Percentiles rank a stretch among this genome's conserved stretches.
Conservation (phyloP, 106 monocot species). For the Allium sativum region DNA sequence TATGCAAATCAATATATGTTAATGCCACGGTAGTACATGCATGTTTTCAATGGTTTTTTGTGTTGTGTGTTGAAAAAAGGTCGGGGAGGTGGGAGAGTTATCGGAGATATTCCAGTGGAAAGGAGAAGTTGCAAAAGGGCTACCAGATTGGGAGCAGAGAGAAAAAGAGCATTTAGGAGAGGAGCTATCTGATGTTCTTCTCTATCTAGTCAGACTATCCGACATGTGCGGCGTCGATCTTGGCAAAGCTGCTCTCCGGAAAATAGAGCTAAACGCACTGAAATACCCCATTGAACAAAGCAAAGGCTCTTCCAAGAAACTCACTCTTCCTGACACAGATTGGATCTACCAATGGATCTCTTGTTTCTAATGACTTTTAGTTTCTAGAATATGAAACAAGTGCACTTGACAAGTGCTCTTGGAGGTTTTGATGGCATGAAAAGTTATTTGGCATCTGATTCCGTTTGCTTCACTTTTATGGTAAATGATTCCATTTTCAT, state of each 20-base stretch:
- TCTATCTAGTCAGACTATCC: constrained; percentile 72
- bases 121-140: constrained; percentile 73
- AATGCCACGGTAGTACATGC: constrained; percentile 10
- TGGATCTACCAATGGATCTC: too few relatives aligned
- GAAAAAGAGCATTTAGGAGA: constrained; percentile 83
- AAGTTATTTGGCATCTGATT: too few relatives aligned
- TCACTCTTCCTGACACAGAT: neutral
- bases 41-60: too few relatives aligned
- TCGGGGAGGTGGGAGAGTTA: constrained; percentile 83
- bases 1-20: too few relatives aligned
- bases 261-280: constrained; percentile 59
- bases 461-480: too few relatives aligned
- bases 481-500: too few relatives aligned
- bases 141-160: constrained; percentile 67
- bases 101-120: constrained; percentile 97
- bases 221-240: constrained; percentile 85
- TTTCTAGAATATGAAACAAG: too few relatives aligned
- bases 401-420: too few relatives aligned
- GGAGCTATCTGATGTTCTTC: constrained; percentile 86
- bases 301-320: constrained; percentile 57
- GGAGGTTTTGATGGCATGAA: too few relatives aligned
- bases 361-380: too few relatives aligned
- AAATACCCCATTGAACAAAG: constrained; percentile 60
- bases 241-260: constrained; percentile 58
- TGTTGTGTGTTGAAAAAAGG: constrained; percentile 74